Evolutionary conservation across 2,329 filamentous ascomycete genomes (phyloP).

Genomic region (Nemania sp.): DNA sequence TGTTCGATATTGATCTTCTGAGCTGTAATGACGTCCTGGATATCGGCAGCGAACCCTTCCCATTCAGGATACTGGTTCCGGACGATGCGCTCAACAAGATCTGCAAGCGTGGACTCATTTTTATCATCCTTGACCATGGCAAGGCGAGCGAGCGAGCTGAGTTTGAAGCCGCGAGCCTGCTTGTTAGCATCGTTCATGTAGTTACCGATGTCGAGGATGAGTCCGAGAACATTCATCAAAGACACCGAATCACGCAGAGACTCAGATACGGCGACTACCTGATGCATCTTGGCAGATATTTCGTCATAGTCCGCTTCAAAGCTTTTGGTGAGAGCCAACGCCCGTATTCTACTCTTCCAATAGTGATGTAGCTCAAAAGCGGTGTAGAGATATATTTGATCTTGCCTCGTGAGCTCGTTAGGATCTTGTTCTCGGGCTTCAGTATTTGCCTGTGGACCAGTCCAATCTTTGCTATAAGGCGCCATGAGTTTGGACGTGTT

Average conservation of each 20-base stretch:
- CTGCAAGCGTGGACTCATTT: constrained; percentile 94
- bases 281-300: constrained; percentile 79
- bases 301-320: constrained; percentile 92
- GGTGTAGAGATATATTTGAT: constrained; percentile 92
- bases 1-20: constrained; percentile 97
- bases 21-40: constrained; percentile 72
- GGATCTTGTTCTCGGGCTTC: constrained; percentile 85
- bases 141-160: constrained; percentile 87
- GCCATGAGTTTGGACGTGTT: constrained; percentile 90
- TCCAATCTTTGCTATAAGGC: constrained; percentile 96
- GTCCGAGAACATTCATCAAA: constrained; percentile 91
- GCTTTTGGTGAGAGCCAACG: constrained; percentile 78
- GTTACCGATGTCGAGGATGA: constrained; percentile 97
- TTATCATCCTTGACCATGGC: constrained; percentile 99
- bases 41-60: constrained; percentile 86
- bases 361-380: constrained; percentile 95
- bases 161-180: constrained; percentile 96
- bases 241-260: constrained; percentile 87
- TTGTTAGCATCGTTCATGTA: constrained; percentile 99
- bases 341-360: constrained; percentile 97
- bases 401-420: constrained; percentile 83
- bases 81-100: constrained; percentile 94
- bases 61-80: constrained; percentile 95
- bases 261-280: constrained; percentile 87
- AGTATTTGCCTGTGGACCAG: constrained; percentile 77